Base-by-base conservation (phyloP, 108 stramenopile genomes). In the Mediolabrus comicus region DNA sequence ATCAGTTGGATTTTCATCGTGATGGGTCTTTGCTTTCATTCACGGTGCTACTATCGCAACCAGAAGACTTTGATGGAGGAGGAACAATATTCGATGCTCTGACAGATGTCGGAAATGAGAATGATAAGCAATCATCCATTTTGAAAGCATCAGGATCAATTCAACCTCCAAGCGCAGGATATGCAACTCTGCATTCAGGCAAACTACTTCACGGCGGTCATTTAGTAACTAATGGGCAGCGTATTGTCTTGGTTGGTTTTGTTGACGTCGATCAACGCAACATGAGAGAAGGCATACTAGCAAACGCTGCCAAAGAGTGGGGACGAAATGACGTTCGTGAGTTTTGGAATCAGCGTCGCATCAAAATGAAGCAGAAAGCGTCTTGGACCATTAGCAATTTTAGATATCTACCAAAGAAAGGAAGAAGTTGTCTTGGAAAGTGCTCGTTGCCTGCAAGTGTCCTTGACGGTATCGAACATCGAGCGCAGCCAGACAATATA, bases 11-110 rank as follows among this genome's bases (percentile, higher is more conserved):
- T 65, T 53, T 74, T 46, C 89, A 90, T 81, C 83, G 89, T 3
- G 87, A 90, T 62, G 89, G 89, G 22, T 85, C 84, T 4, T 57
- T 90, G n/a, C 39, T 90, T 4, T 86, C 87, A 30, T 87, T 87
- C 67, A 82, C 87, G 13, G 53, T 88, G 4, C 69, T 91, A 3
- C 72, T 91, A 13, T 77, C 86, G 57, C 53, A 82, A 14, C 77
- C 74, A 2, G 54, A 56, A 7, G 78, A 85, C 22, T 91, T 87
- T 67, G 67, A 76, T 54, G 90, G 87, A 6, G 90, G 90, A 12
- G 90, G 90, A 9, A 91, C 90, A 13, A 84, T 88, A 34, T 91
- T 87, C 62, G 90, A 91, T 78, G 87, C 86, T 11, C 59, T 91
- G 34, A 36, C 84, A 32, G 87, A 87, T 53, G 82, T 84, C 5